phyloP scores from a whole-genome alignment of 1,284 basidiomycete genomes.

The Takashimella koratensis region DNA sequence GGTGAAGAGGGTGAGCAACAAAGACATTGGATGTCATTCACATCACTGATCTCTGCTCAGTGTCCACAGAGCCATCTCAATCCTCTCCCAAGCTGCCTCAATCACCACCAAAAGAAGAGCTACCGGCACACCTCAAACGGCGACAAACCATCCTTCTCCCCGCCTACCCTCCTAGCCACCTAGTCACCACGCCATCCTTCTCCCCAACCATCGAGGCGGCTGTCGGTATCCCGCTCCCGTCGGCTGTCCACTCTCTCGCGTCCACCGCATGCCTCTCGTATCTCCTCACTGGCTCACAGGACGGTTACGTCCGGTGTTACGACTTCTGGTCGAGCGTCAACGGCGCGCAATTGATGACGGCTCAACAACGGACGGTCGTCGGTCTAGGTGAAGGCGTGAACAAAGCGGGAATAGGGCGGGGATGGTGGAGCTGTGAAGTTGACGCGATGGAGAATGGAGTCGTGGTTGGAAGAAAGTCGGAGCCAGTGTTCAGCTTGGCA shows the following conservation, averaged over 20 bases:
- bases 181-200: conserved; percentile 42
- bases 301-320: conserved; percentile 90
- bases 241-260: conserved; percentile 79
- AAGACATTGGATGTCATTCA: neutral
- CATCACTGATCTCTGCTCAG: no score
- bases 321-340: conserved; percentile 87
- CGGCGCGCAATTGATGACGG: conserved; percentile 79
- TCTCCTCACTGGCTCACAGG: conserved; percentile 83
- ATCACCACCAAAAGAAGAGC: conserved; percentile 8
- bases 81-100: conserved; percentile 4
- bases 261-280: conserved; percentile 83
- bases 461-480: conserved; percentile 41
- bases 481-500: conserved; percentile 79
- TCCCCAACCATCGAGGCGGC: conserved; percentile 87
- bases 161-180: conserved; percentile 5
- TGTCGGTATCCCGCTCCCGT: conserved; percentile 84
- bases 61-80: neutral
- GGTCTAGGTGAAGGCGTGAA: conserved; percentile 87
- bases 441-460: conserved; percentile 22
- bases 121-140: conserved; percentile 36
- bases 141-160: conserved; percentile 31
- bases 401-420: conserved; percentile 80
- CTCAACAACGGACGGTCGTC: conserved; percentile 82
- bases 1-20: conserved; percentile 1
- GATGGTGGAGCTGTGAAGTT: conserved; percentile 69